Percentiles rank a stretch among this genome's conserved stretches.
phyloP scores from a whole-genome alignment of 352 stramenopile species.

The Phytophthora capsici region DNA sequence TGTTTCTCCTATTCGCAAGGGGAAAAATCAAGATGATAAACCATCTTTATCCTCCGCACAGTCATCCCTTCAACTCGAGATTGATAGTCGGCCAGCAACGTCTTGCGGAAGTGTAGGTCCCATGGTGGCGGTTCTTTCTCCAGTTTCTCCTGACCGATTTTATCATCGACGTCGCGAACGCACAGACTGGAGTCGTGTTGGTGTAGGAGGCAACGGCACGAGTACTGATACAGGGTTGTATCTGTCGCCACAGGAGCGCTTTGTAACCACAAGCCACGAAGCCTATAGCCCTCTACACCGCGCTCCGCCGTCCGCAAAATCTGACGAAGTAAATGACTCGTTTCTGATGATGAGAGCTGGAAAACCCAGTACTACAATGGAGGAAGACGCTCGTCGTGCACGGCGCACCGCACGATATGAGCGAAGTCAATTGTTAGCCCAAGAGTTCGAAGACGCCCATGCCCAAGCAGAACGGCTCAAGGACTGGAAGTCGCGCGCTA shows the following conservation, averaged over 20 bases:
- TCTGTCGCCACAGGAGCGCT: constrained; percentile 48
- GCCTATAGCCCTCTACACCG: constrained; percentile 64
- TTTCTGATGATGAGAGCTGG: constrained; percentile 44
- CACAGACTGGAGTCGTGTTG: constrained; percentile 85
- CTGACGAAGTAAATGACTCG: constrained; percentile 32
- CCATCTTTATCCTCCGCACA: constrained; percentile 24
- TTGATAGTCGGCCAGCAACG: constrained; percentile 30
- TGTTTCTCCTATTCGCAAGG: constrained; percentile 8
- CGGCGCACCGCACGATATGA: constrained; percentile 49
- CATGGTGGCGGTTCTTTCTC: constrained; percentile 34
- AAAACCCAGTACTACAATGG: constrained; percentile 31
- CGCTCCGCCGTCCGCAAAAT: constrained; percentile 21
- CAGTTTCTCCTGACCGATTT: constrained; percentile 62
- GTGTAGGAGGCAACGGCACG: constrained; percentile 69
- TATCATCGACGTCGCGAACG: constrained; percentile 56
- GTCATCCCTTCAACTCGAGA: constrained; percentile 37
- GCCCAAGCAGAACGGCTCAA: constrained; percentile 45
- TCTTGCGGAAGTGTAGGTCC: constrained; percentile 14
- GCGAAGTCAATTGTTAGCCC: constrained; percentile 49
- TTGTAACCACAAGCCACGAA: constrained; percentile 56
- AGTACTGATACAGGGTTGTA: constrained; percentile 53
- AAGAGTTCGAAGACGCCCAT: constrained; percentile 37
- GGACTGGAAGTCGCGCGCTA: constrained; percentile 63
- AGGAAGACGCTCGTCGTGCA: constrained; percentile 43
- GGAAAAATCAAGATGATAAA: neutral